These are phyloP conservation scores for Myxozyma monticola DNA, from an alignment of 805 yeast genomes.

Conservation along the genomic window DNA sequence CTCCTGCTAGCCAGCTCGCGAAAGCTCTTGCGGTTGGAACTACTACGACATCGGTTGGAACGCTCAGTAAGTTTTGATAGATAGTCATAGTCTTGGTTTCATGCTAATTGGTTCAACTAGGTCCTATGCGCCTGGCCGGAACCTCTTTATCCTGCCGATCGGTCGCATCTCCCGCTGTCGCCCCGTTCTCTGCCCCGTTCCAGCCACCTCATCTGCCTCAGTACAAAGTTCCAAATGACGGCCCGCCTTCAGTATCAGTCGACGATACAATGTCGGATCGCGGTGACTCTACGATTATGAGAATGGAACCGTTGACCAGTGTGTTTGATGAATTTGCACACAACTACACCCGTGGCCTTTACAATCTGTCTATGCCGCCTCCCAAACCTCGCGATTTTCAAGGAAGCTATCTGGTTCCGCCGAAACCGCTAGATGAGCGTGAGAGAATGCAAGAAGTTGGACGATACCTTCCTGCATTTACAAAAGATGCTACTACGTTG, in stretches of 20 bases:
- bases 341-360: conserved; percentile 15
- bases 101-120: not conserved
- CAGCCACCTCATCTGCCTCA: too few species aligned
- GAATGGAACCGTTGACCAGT: not conserved
- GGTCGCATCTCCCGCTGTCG: too few species aligned
- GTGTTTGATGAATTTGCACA: conserved; percentile 6
- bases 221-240: too few species aligned
- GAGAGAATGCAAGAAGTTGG: conserved; percentile 14
- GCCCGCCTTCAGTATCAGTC: not conserved
- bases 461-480: conserved; percentile 6
- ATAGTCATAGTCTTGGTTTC: not conserved
- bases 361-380: conserved; percentile 14
- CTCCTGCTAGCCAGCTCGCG: too few species aligned
- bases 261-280: not conserved
- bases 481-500: not conserved
- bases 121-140: not conserved
- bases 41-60: too few species aligned
- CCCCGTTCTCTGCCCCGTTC: too few species aligned
- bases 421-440: conserved; percentile 12
- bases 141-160: not conserved
- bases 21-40: too few species aligned
- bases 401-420: conserved; percentile 14
- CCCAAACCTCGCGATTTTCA: conserved; percentile 13
- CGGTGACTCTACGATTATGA: not conserved
- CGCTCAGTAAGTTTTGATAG: too few species aligned